phyloP scores from a whole-genome alignment of 1,139 yeast species.

The Geotrichum klebahnii region DNA sequence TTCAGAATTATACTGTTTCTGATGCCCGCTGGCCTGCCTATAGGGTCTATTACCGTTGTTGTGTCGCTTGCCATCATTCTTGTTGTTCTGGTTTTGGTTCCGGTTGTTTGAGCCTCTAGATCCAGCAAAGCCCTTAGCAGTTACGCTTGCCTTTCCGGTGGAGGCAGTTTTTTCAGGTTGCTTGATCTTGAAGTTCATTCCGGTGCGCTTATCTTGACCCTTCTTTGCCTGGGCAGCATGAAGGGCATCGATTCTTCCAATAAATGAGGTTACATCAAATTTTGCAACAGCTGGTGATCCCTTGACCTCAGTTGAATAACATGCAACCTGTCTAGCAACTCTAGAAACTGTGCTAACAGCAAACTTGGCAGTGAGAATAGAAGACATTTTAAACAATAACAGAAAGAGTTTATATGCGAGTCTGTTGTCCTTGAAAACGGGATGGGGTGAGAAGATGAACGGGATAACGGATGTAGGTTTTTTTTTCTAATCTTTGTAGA shows the following conservation, averaged over 20 bases:
- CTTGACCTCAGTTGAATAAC: slow-evolving; percentile 19
- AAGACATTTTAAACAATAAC: slow-evolving; percentile 5
- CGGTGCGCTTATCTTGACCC: slow-evolving; percentile 18
- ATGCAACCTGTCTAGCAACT: slow-evolving; percentile 9
- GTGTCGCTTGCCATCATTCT: background rate
- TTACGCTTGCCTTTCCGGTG: background rate
- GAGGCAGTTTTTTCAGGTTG: background rate
- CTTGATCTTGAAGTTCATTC: slow-evolving; percentile 6
- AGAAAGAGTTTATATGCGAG: too few species aligned
- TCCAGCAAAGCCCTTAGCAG: background rate
- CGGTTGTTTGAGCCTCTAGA: background rate
- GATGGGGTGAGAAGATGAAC: background rate
- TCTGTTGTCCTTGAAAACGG: too few species aligned
- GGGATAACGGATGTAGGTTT: too few species aligned
- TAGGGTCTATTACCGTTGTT: background rate
- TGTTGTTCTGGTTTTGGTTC: slow-evolving; percentile 5
- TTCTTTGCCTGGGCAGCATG: slow-evolving; percentile 28
- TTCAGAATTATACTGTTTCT: background rate
- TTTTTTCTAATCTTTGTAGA: too few species aligned
- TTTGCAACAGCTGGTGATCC: slow-evolving; percentile 15
- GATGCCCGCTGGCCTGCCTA: slow-evolving; percentile 1
- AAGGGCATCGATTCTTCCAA: slow-evolving; percentile 33
- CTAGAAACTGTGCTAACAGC: slow-evolving; percentile 3
- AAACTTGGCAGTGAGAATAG: slow-evolving; percentile 4
- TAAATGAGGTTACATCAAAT: slow-evolving; percentile 31